Conservation (phyloP, 371 early-diverging fungal genomes). For the Mucor irregularis region DNA sequence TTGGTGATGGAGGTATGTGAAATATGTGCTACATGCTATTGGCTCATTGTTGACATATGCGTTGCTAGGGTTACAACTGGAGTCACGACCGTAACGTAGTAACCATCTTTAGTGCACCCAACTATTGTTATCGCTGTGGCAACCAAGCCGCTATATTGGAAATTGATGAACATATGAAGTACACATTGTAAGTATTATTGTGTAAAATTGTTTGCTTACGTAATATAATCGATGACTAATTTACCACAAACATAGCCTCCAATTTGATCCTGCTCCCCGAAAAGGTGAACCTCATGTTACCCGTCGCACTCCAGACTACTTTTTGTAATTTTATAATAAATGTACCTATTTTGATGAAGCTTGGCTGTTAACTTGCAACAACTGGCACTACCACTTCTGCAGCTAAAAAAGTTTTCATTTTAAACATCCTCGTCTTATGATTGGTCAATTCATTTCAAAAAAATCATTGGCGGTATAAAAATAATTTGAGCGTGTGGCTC, state of each 20-base stretch:
- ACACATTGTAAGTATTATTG: constrained; percentile 77
- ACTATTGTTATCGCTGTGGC: constrained; percentile 99
- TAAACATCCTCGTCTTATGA: too few relatives aligned
- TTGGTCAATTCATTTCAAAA: too few relatives aligned
- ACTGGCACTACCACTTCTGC: too few relatives aligned
- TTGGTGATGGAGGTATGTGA: constrained; percentile 70
- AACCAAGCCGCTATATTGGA: constrained; percentile 99
- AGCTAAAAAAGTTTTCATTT: too few relatives aligned
- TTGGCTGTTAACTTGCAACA: too few relatives aligned
- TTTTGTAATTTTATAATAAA: constrained; percentile 90
- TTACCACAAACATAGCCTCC: constrained; percentile 63
- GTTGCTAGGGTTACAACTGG: constrained; percentile 91
- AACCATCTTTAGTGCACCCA: constrained; percentile 99
- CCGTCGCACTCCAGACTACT: constrained; percentile 98
- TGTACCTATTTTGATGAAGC: too few relatives aligned
- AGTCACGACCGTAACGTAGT: constrained; percentile 98
- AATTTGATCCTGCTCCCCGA: constrained; percentile 99
- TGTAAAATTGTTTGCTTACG: not conserved
- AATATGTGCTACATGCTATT: not conserved
- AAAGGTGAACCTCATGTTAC: constrained; percentile 97
- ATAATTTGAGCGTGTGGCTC: too few relatives aligned
- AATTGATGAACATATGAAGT: constrained; percentile 92
- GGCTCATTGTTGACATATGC: not conserved
- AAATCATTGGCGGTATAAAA: too few relatives aligned
- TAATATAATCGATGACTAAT: not conserved